phyloP scores from a whole-genome alignment of 2,329 filamentous ascomycete genomes.

The Cercospora beticola region DNA sequence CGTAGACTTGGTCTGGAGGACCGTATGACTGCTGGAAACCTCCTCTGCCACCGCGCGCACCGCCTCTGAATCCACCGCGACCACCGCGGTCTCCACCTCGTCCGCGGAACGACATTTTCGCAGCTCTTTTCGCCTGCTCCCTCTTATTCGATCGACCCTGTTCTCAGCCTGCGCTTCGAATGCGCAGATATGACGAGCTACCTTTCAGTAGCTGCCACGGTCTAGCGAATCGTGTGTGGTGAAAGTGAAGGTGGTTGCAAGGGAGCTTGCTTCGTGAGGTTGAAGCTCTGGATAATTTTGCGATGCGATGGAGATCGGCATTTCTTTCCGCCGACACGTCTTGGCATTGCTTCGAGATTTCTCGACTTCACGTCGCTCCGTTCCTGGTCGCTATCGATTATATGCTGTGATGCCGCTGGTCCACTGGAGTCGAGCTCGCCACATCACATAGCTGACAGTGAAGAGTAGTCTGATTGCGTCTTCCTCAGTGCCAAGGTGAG shows the following conservation, averaged over 20 bases:
- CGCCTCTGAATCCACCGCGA: slow-evolving; percentile 32
- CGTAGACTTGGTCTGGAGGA: slow-evolving; percentile 46
- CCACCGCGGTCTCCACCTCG: slow-evolving; percentile 28
- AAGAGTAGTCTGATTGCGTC: no score
- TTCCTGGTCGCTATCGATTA: no score
- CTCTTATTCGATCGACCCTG: not conserved
- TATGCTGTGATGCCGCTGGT: no score
- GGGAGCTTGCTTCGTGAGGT: not conserved
- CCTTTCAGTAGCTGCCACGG: not conserved
- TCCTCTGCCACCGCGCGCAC: slow-evolving; percentile 33
- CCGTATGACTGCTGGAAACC: slow-evolving; percentile 44
- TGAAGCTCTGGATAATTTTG: slow-evolving; percentile 10
- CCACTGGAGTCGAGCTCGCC: no score
- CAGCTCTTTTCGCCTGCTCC: not conserved
- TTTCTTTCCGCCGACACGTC: not conserved
- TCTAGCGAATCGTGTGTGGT: not conserved
- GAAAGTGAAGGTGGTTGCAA: not conserved
- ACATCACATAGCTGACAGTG: no score
- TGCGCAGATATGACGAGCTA: slow-evolving; percentile 1
- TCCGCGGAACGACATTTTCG: slow-evolving; percentile 33
- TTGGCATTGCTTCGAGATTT: not conserved
- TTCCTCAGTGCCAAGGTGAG: no score
- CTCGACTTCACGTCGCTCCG: no score
- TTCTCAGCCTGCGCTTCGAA: slow-evolving; percentile 2
- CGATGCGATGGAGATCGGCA: not conserved